Evolutionary conservation across 1,139 yeast genomes (phyloP), one percentile per base, ranked within the genome.

Genomic region (Zhuliangozyma blackwelliae): DNA sequence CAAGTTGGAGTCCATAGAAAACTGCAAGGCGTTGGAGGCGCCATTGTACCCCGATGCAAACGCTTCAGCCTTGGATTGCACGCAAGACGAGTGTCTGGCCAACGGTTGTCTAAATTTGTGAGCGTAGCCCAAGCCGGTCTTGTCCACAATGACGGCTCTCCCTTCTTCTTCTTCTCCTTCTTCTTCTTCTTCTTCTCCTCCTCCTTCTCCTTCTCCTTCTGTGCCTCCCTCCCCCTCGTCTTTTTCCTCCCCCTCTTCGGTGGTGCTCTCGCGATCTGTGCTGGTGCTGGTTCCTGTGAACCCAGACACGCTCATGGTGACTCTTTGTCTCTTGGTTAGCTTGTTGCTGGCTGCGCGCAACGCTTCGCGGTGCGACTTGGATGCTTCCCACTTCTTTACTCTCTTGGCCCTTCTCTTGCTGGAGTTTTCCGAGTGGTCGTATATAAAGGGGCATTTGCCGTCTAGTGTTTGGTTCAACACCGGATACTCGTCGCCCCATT

Each of bases 31-130:
- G 41, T 53, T 61, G 3, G 82, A 78, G 2, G 85, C 82, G 28
- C 82, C 82, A 47, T 79, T 77, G 46, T 79, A 81, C 1, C 95
- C 95, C 3, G 94, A 83, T 2, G 95, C 96, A 46, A 41, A 39
- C 31, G 83, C 81, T 46, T 85, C 95, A 20, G 66, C 56, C 35
- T 51, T 54, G 8, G 61, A 59, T 28, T 57, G 63, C 23, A 55
- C 46, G 34, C 65, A 58, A 3, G 63, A 61, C 1, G 67, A 62
- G 37, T 60, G 57, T 37, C 67, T 48, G n/a, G 44, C 31, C 27
- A 61, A 47, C 10, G 64, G 65, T 29, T 53, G 56, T 38, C 52
- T 52, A 38, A 57, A 58, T 7, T 31, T 31, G 30, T 36, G 39
- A 19, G 4, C 4, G 16, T 16, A 4, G 3, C 23, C 23, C 7